These are phyloP conservation scores for Thozetella sp. DNA, from an alignment of 495 filamentous ascomycete genomes.

Conservation along the genomic window DNA sequence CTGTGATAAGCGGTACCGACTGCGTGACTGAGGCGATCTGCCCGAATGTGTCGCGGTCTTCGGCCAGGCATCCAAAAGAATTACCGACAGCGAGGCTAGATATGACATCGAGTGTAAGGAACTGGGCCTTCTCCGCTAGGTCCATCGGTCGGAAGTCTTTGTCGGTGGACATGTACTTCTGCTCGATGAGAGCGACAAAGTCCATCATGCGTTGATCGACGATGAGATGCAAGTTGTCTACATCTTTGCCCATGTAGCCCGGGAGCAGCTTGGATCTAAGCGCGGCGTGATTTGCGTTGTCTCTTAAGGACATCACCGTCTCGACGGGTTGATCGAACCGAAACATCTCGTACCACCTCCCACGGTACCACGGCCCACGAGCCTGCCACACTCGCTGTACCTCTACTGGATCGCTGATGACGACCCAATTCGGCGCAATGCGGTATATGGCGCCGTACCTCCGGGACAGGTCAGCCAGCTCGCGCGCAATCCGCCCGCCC, in stretches of 20 bases:
- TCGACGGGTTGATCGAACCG: slow-evolving; percentile 14
- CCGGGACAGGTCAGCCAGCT: slow-evolving; percentile 31
- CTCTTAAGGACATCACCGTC: slow-evolving; percentile 15
- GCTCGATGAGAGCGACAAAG: slow-evolving; percentile 41
- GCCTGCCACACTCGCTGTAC: slow-evolving; percentile 5
- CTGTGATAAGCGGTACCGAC: slow-evolving; percentile 32
- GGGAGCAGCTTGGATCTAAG: slow-evolving; percentile 13
- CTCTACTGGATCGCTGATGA: slow-evolving; percentile 42
- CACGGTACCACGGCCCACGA: slow-evolving; percentile 18
- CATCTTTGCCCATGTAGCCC: slow-evolving; percentile 16
- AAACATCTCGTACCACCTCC: slow-evolving; percentile 6
- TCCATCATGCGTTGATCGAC: slow-evolving; percentile 42
- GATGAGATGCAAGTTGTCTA: slow-evolving; percentile 37
- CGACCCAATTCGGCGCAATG: slow-evolving; percentile 52
- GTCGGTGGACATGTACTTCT: slow-evolving; percentile 51
- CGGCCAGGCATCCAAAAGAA: slow-evolving; percentile 61
- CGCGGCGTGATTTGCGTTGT: slow-evolving; percentile 14
- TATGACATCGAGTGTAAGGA: slow-evolving; percentile 68
- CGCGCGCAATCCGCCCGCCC: not conserved
- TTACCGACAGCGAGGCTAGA: slow-evolving; percentile 61
- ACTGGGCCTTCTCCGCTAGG: slow-evolving; percentile 44
- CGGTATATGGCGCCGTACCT: slow-evolving; percentile 53
- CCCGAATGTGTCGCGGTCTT: slow-evolving; percentile 55
- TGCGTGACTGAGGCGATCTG: slow-evolving; percentile 40
- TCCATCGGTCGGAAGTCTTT: slow-evolving; percentile 51